A percentile compares a stretch with the other conserved stretches of the same genome.
Conservation (phyloP, 352 stramenopile species). For the Phytophthora meadii region DNA sequence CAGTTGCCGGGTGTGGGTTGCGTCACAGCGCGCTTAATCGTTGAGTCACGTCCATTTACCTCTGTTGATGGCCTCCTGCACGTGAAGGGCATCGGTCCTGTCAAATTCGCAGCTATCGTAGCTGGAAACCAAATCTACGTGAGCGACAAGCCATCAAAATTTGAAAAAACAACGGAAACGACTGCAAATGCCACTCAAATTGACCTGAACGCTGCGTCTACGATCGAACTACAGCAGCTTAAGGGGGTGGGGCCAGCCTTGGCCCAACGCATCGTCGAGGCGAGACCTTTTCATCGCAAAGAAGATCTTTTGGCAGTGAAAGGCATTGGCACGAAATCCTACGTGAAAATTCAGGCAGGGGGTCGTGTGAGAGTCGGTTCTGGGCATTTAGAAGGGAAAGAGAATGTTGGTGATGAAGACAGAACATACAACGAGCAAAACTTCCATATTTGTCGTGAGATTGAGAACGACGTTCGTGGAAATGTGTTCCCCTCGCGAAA, state of each 20-base stretch:
- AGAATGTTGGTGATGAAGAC: conserved; percentile 1
- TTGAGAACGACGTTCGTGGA: conserved; percentile 44
- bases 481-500: conserved; percentile 36
- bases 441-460: conserved; percentile 41
- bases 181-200: conserved; percentile 30
- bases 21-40: conserved; percentile 47
- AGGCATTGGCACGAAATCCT: conserved; percentile 50
- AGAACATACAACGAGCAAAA: conserved; percentile 5
- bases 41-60: conserved; percentile 53
- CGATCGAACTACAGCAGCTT: conserved; percentile 45
- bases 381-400: neutral
- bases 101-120: conserved; percentile 40
- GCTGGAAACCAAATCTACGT: conserved; percentile 31
- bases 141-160: conserved; percentile 10
- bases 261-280: conserved; percentile 52
- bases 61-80: conserved; percentile 42
- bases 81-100: conserved; percentile 55
- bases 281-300: conserved; percentile 53
- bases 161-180: conserved; percentile 4
- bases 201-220: conserved; percentile 57
- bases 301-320: conserved; percentile 61
- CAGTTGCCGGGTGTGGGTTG: conserved; percentile 52
- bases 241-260: conserved; percentile 48
- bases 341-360: conserved; percentile 45
- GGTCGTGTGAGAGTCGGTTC: conserved; percentile 21